Conservation (phyloP, 768 basidiomycete species). For the Suillus occidentalis region DNA sequence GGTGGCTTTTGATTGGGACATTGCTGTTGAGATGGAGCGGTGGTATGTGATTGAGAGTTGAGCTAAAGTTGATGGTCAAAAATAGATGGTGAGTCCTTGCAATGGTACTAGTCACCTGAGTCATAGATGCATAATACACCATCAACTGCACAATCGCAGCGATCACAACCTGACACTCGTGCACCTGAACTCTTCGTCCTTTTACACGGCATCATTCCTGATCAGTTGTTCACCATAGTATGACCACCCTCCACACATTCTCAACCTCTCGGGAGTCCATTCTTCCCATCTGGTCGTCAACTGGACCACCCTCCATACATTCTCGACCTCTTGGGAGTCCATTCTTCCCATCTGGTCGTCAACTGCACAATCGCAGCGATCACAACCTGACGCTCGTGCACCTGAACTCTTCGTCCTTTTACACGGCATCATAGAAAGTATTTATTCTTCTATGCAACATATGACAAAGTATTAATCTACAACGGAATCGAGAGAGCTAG, state of each 20-base stretch:
- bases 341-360: constrained; percentile 87
- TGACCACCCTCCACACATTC: constrained; percentile 91
- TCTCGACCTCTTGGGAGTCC: constrained; percentile 85
- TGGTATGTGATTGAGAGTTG: background rate
- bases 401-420: constrained; percentile 87
- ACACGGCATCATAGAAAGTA: constrained; percentile 64
- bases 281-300: constrained; percentile 81
- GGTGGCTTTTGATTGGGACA: no score
- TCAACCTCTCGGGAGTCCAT: constrained; percentile 86
- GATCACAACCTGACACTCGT: no score
- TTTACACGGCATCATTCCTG: background rate
- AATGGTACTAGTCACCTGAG: no score
- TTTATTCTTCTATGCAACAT: no score
- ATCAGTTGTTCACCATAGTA: constrained; percentile 42
- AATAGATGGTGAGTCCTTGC: no score
- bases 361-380: constrained; percentile 59
- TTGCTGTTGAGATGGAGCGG: background rate
- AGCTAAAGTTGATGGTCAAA: background rate
- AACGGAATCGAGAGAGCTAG: background rate
- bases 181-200: no score
- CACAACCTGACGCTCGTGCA: constrained; percentile 69
- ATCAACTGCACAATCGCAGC: constrained; percentile 40
- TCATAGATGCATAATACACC: constrained; percentile 29
- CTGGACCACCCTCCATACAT: constrained; percentile 81
- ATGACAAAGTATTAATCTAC: no score